These are phyloP conservation scores for Pyricularia sp. DNA, from an alignment of 2,329 filamentous ascomycete species.

Conservation along the genomic window DNA sequence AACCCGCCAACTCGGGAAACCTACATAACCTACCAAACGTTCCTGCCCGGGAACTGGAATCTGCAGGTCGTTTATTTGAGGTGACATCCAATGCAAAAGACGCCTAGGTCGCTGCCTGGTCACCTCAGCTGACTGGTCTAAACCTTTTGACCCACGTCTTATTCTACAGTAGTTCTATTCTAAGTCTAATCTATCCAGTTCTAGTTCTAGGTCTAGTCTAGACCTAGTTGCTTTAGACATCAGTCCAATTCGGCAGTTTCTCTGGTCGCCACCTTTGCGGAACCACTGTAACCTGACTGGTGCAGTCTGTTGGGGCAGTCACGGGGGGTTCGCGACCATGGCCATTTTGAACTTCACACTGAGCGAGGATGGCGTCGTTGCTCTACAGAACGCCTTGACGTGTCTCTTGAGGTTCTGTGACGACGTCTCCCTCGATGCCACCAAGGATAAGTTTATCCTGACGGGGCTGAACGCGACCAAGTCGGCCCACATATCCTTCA, in stretches of 20 bases:
- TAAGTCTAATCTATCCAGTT: too few relatives aligned
- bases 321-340: slow-evolving; percentile 27
- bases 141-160: neutral
- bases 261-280: neutral
- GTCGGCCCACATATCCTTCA: slow-evolving; percentile 68
- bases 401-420: slow-evolving; percentile 76
- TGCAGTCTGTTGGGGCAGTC: too few relatives aligned
- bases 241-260: neutral
- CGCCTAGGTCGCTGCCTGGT: neutral
- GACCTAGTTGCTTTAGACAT: neutral
- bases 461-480: slow-evolving; percentile 73
- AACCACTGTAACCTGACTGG: neutral
- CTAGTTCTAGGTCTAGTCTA: too few relatives aligned
- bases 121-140: neutral
- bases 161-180: neutral
- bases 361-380: slow-evolving; percentile 60
- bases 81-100: neutral
- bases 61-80: neutral
- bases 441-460: slow-evolving; percentile 61
- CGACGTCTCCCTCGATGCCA: slow-evolving; percentile 65
- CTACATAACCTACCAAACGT: neutral
- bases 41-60: neutral
- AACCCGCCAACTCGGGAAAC: neutral
- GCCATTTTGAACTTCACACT: slow-evolving; percentile 63
- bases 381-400: slow-evolving; percentile 62